Conservation (phyloP, 164 flowering plant genomes). For the Vitis cinerea region DNA sequence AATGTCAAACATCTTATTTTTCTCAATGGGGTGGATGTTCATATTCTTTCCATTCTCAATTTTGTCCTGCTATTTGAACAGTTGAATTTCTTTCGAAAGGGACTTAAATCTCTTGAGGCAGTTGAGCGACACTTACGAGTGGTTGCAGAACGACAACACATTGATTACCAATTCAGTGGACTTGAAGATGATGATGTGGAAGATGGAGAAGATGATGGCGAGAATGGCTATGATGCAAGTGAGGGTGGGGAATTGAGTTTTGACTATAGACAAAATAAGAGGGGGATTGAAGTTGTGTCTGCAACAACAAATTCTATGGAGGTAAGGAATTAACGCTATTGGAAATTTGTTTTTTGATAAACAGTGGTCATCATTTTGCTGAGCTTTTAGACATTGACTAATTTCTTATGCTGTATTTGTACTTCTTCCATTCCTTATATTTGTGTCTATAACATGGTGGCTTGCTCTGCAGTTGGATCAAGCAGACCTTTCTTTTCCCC, state of each 20-base stretch:
- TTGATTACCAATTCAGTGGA: constrained; percentile 84
- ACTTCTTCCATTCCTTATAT: not conserved
- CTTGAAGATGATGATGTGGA: constrained; percentile 65
- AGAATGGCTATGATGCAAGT: constrained; percentile 35
- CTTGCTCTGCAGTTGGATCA: constrained; percentile 62
- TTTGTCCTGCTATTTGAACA: constrained; percentile 22
- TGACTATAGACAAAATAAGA: constrained; percentile 53
- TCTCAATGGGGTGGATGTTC: not conserved
- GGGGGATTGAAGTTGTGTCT: constrained; percentile 38
- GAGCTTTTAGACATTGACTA: not conserved
- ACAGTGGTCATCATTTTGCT: not conserved
- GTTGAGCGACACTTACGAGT: constrained; percentile 74
- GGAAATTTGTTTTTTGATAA: not conserved
- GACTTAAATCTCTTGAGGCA: constrained; percentile 74
- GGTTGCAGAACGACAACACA: constrained; percentile 70
- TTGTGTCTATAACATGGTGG: not conserved
- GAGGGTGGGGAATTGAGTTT: constrained; percentile 81
- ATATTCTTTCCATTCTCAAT: constrained; percentile 15
- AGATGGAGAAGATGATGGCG: constrained; percentile 30
- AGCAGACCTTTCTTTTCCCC: constrained; percentile 40
- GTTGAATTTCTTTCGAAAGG: constrained; percentile 82
- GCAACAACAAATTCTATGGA: constrained; percentile 67
- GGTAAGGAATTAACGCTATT: constrained; percentile 32
- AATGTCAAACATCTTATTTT: not conserved
- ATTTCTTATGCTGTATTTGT: not conserved